phyloP scores from a whole-genome alignment of 306 rosid species.

The Trichosanthes cucumerina region DNA sequence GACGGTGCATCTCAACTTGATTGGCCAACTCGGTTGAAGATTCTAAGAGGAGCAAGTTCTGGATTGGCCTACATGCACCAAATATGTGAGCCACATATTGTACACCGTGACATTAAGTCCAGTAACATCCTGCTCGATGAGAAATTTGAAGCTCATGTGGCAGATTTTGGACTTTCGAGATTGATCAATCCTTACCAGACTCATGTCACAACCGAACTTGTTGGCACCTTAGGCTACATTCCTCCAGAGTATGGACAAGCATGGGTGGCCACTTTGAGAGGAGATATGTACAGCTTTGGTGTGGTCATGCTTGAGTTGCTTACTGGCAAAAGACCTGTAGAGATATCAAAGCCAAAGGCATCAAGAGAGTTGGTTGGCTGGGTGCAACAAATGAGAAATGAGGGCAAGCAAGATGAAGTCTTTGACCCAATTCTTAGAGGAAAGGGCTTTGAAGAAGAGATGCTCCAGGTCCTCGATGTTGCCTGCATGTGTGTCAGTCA shows the following conservation, averaged over 20 bases:
- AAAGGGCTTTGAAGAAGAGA: conserved; percentile 63
- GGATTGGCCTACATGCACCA: conserved; percentile 90
- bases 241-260: conserved; percentile 97
- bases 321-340: conserved; percentile 79
- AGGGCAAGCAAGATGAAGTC: conserved; percentile 64
- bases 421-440: conserved; percentile 61
- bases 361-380: conserved; percentile 75
- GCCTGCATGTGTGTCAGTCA: conserved; percentile 81
- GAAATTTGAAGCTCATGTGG: conserved; percentile 78
- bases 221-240: conserved; percentile 91
- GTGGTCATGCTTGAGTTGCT: conserved; percentile 91
- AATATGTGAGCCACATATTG: conserved; percentile 84
- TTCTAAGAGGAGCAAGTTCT: conserved; percentile 50
- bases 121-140: conserved; percentile 87
- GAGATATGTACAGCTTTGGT: conserved; percentile 92
- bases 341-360: conserved; percentile 66
- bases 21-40: conserved; percentile 73
- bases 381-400: conserved; percentile 70
- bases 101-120: conserved; percentile 88
- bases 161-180: conserved; percentile 87
- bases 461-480: conserved; percentile 71
- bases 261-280: conserved; percentile 93
- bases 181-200: conserved; percentile 84
- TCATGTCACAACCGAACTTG: conserved; percentile 96
- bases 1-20: conserved; percentile 70